These are phyloP conservation scores for Rhodotorula mucilaginosa DNA, from an alignment of 1,284 basidiomycete genomes.

Conservation along the genomic window DNA sequence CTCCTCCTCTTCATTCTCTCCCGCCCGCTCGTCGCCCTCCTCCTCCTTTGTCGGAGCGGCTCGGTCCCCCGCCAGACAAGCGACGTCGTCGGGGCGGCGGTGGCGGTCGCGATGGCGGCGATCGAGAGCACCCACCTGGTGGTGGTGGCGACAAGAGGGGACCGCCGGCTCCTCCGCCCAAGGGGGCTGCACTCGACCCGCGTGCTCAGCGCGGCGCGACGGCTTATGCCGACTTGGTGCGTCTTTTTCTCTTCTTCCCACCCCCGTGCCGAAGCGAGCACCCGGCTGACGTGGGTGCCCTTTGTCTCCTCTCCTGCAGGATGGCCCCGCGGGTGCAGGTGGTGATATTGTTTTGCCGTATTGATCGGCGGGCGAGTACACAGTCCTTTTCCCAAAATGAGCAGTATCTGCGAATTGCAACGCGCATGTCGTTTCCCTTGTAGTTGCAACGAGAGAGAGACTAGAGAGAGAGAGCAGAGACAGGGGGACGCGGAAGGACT, in stretches of 20 bases:
- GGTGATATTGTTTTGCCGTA: slow-evolving; percentile 25
- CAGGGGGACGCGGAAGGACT: too few species aligned
- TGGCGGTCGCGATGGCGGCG: not conserved
- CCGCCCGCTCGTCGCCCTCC: not conserved
- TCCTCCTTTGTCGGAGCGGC: slow-evolving; percentile 20
- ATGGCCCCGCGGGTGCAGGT: slow-evolving; percentile 17
- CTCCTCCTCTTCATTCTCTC: not conserved
- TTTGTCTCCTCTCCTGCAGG: slow-evolving; percentile 2
- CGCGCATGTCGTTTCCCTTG: too few species aligned
- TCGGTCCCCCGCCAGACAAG: slow-evolving; percentile 14
- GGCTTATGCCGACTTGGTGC: slow-evolving; percentile 37
- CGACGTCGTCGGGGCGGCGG: slow-evolving; percentile 5
- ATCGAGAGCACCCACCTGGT: not conserved
- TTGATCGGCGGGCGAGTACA: not conserved
- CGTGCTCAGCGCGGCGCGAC: slow-evolving; percentile 26
- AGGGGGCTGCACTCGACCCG: slow-evolving; percentile 33
- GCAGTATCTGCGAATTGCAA: too few species aligned
- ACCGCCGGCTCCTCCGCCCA: slow-evolving; percentile 35
- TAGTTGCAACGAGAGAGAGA: too few species aligned
- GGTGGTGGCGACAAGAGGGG: slow-evolving; percentile 3
- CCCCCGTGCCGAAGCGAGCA: too few species aligned
- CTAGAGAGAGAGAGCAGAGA: too few species aligned
- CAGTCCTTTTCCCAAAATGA: too few species aligned
- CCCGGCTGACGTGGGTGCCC: not conserved
- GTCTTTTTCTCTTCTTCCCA: not conserved